phyloP scores from a whole-genome alignment of 1,284 basidiomycete species.

The Irpex sp. region DNA sequence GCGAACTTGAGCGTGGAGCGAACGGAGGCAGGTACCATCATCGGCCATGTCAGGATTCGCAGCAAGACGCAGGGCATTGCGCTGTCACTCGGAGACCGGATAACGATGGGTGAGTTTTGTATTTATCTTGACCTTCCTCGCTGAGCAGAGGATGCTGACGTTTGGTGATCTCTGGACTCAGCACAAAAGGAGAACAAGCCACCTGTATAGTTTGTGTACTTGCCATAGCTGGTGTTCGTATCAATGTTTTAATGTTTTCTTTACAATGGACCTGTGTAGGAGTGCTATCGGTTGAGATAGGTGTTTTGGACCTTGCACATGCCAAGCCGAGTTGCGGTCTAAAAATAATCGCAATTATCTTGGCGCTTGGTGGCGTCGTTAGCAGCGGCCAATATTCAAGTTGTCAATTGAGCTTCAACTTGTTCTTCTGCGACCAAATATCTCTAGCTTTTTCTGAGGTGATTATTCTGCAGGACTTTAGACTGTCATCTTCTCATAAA shows the following conservation, averaged over 20 bases:
- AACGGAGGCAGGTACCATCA: conserved; percentile 77
- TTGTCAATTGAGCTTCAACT: neutral
- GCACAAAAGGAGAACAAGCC: conserved; percentile 67
- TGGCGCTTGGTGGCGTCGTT: neutral
- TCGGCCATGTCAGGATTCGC: conserved; percentile 89
- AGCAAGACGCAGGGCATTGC: conserved; percentile 97
- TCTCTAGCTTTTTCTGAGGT: no score
- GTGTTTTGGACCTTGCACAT: neutral
- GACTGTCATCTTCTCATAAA: neutral
- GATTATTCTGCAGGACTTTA: no score
- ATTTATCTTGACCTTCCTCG: neutral
- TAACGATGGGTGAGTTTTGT: conserved; percentile 70
- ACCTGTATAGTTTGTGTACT: conserved; percentile 30
- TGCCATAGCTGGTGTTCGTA: conserved; percentile 1
- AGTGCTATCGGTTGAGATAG: neutral
- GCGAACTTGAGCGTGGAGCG: conserved; percentile 96
- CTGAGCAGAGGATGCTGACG: conserved; percentile 1
- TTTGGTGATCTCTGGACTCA: conserved; percentile 20
- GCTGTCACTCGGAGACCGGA: conserved; percentile 88
- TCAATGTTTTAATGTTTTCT: neutral
- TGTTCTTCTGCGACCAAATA: neutral
- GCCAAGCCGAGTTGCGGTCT: neutral
- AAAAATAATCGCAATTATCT: neutral
- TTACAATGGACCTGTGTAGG: neutral
- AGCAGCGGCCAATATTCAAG: neutral